phyloP scores from a whole-genome alignment of 257 asterid genomes.

The Osmanthus fragrans region DNA sequence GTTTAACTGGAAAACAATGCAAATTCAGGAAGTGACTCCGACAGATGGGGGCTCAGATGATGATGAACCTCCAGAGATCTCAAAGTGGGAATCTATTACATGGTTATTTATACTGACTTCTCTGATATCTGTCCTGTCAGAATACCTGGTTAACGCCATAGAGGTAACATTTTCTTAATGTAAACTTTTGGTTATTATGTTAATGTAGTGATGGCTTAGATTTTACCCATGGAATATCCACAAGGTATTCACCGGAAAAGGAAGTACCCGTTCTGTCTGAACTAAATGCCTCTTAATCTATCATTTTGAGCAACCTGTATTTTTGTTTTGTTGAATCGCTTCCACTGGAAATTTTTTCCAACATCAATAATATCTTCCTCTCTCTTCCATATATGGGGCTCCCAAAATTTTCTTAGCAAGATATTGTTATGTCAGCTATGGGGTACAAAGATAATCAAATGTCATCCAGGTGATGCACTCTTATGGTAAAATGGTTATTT shows the following conservation, averaged over 20 bases:
- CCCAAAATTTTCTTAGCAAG: background rate
- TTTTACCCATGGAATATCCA: background rate
- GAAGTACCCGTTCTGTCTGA: background rate
- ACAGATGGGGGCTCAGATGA: slow-evolving; percentile 42
- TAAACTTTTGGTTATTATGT: background rate
- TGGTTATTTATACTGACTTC: slow-evolving; percentile 71
- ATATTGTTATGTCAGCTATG: background rate
- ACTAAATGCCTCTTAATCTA: background rate
- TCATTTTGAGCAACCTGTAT: background rate
- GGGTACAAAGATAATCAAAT: background rate
- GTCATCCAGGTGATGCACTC: background rate
- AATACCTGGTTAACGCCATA: slow-evolving; percentile 71
- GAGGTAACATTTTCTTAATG: slow-evolving; percentile 45
- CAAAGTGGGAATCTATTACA: slow-evolving; percentile 67
- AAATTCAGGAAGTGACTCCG: slow-evolving; percentile 49
- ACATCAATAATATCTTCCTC: background rate
- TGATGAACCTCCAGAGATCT: slow-evolving; percentile 61
- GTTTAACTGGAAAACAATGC: slow-evolving; percentile 16
- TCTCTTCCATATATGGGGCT: background rate
- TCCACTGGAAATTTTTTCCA: background rate
- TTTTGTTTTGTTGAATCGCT: background rate
- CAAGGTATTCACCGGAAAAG: background rate
- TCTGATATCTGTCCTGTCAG: slow-evolving; percentile 65
- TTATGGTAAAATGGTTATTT: slow-evolving; percentile 20
- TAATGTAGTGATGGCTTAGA: background rate